Evolutionary conservation across 371 early-diverging fungal genomes (phyloP).

Genomic region (Haplosporangium sp.): DNA sequence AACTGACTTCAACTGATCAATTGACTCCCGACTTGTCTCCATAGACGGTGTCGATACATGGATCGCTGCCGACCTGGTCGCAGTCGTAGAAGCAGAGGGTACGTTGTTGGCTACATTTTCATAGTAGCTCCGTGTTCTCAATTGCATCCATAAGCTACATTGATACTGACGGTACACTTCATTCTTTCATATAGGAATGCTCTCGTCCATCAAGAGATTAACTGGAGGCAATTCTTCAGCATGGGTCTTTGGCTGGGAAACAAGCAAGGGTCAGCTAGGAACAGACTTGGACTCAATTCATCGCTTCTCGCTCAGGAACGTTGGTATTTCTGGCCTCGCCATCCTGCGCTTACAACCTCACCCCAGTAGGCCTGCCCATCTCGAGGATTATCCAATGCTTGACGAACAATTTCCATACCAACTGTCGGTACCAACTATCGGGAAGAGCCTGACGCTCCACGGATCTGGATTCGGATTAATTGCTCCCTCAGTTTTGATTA

Average conservation of each 20-base stretch:
- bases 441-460: slow-evolving; percentile 45
- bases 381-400: background rate
- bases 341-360: slow-evolving; percentile 34
- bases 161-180: background rate
- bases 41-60: slow-evolving; percentile 47
- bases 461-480: slow-evolving; percentile 55
- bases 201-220: slow-evolving; percentile 40
- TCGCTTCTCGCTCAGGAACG: slow-evolving; percentile 49
- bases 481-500: slow-evolving; percentile 51
- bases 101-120: background rate
- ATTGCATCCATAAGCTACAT: too few species aligned
- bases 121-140: background rate
- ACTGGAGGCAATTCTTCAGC: slow-evolving; percentile 42
- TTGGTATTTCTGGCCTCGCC: slow-evolving; percentile 53
- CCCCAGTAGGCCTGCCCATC: background rate
- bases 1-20: background rate
- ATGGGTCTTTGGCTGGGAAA: slow-evolving; percentile 55
- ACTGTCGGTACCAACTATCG: slow-evolving; percentile 38
- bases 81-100: slow-evolving; percentile 54
- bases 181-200: slow-evolving; percentile 29
- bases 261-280: slow-evolving; percentile 37
- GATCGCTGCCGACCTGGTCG: slow-evolving; percentile 39
- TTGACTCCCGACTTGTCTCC: too few species aligned
- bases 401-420: slow-evolving; percentile 19
- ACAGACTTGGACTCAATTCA: slow-evolving; percentile 48